Evolutionary conservation across 257 asterid genomes (phyloP).

Genomic region (Nemophila menziesii): DNA sequence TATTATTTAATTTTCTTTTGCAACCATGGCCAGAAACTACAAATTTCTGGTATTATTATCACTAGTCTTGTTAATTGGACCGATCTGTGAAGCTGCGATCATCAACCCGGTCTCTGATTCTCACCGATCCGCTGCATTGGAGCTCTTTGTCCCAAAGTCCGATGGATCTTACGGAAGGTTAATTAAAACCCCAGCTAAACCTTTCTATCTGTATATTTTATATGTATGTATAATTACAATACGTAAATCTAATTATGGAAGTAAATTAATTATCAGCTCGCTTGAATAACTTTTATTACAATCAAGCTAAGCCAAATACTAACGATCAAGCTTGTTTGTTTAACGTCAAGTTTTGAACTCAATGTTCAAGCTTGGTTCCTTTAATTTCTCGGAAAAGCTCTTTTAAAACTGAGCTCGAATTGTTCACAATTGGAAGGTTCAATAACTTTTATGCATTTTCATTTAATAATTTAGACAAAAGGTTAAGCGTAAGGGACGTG

Average conservation of each 20-base stretch:
- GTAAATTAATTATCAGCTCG: neutral
- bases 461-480: no score
- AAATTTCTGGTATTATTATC: slow-evolving; percentile 41
- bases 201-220: slow-evolving; percentile 1
- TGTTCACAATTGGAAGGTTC: no score
- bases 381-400: no score
- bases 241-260: neutral
- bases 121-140: slow-evolving; percentile 86
- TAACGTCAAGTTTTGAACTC: no score
- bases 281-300: no score
- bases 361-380: no score
- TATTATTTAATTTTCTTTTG: neutral
- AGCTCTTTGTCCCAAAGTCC: slow-evolving; percentile 35
- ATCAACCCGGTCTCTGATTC: slow-evolving; percentile 64
- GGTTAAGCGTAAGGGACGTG: no score
- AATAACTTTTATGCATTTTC: no score
- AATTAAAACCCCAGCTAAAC: slow-evolving; percentile 33
- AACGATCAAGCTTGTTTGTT: no score
- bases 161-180: slow-evolving; percentile 69
- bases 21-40: slow-evolving; percentile 47
- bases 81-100: slow-evolving; percentile 53
- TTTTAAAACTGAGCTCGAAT: no score
- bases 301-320: no score
- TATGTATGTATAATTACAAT: neutral
- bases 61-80: slow-evolving; percentile 22